Evolutionary conservation across 768 basidiomycete genomes (phyloP).

Genomic region (Phlegmacium glaucopus): DNA sequence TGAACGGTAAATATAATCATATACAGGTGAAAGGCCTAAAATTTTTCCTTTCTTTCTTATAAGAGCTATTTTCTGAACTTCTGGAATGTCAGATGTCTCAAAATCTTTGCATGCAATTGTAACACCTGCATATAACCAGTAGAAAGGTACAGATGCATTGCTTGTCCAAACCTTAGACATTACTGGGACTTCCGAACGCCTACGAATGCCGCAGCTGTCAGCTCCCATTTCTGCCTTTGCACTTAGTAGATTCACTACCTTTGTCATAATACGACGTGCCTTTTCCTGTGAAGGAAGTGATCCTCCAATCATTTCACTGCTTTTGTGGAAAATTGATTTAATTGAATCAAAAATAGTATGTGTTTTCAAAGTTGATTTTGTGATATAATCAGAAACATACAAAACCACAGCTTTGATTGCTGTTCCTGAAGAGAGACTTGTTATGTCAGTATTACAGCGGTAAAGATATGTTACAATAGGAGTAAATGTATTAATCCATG

Average conservation of each 20-base stretch:
- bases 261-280: constrained; percentile 1
- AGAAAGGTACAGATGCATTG: too few relatives aligned
- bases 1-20: constrained; percentile 27
- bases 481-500: constrained; percentile 29
- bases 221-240: constrained; percentile 25
- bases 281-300: not conserved
- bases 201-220: too few relatives aligned
- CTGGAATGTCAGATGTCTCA: constrained; percentile 17
- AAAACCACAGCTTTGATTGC: constrained; percentile 28
- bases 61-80: constrained; percentile 8
- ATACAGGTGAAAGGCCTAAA: constrained; percentile 16
- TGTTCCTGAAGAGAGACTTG: constrained; percentile 30
- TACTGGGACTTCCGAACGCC: too few relatives aligned
- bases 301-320: constrained; percentile 16
- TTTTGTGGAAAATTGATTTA: constrained; percentile 17
- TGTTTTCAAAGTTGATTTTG: constrained; percentile 31
- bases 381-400: constrained; percentile 38
- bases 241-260: constrained; percentile 25
- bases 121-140: too few relatives aligned
- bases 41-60: constrained; percentile 5
- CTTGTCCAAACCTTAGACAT: too few relatives aligned
- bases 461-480: constrained; percentile 24
- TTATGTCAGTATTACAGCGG: constrained; percentile 34
- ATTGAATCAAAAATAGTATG: constrained; percentile 30
- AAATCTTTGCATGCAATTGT: too few relatives aligned